Conservation (phyloP, 768 basidiomycete genomes). For the Hygrophorus russula region DNA sequence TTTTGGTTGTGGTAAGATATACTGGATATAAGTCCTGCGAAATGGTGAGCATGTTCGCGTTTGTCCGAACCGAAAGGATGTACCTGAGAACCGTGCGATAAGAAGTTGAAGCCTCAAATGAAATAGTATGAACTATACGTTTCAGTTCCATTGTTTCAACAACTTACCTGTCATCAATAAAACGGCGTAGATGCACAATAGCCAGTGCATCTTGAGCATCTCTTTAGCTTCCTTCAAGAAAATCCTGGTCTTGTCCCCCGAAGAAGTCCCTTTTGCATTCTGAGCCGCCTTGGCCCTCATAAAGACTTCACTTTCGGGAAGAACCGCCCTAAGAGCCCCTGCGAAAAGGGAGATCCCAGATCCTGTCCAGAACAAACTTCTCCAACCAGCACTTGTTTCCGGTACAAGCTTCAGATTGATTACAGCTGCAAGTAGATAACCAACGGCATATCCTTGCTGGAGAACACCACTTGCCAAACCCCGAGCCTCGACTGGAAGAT, state of each 20-base stretch:
- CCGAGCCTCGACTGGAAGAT: conserved; percentile 76
- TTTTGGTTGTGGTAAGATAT: conserved; percentile 54
- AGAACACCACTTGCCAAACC: conserved; percentile 78
- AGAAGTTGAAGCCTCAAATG: conserved; percentile 56
- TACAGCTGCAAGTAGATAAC: conserved; percentile 73
- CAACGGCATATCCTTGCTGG: conserved; percentile 84
- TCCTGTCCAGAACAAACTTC: conserved; percentile 73
- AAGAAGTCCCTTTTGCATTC: conserved; percentile 43
- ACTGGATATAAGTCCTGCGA: conserved; percentile 68
- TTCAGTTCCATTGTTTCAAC: not conserved
- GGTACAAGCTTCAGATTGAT: conserved; percentile 64
- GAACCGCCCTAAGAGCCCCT: conserved; percentile 46
- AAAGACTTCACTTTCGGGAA: conserved; percentile 77
- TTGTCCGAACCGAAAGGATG: conserved; percentile 3
- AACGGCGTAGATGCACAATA: conserved; percentile 73
- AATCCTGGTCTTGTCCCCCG: conserved; percentile 46
- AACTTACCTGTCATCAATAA: conserved; percentile 60
- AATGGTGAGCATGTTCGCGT: not conserved
- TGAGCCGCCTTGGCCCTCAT: conserved; percentile 49
- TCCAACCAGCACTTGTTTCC: conserved; percentile 42
- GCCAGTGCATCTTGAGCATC: conserved; percentile 80
- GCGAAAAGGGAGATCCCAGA: conserved; percentile 61
- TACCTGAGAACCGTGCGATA: conserved; percentile 63
- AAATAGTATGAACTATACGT: not conserved
- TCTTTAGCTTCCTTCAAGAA: conserved; percentile 63